Evolutionary conservation across 331 rosid species (phyloP), one percentile per base, ranked within the genome.

Genomic region (Stylosanthes scabra): DNA sequence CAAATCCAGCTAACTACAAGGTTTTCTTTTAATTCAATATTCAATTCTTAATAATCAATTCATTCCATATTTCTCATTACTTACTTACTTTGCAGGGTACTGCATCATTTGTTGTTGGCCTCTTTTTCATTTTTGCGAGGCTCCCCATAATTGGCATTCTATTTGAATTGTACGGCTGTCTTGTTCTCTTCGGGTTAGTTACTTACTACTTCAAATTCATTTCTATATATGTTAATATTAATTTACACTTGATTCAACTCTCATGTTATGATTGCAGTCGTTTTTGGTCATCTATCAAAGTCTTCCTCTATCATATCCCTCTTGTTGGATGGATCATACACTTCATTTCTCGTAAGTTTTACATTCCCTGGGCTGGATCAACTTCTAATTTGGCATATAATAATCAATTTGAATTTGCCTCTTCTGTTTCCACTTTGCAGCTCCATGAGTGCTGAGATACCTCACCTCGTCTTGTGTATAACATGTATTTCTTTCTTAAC

Each of bases 81-180:
- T n/a, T n/a, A 29, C 34, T 29, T 29, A 1, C 34, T 78, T 72
- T 84, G 86, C 91, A 94, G 97, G 99, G 99, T 58, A 66, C 99
- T 80, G 89, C n/a, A 8, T 82, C 99, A 59, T 94, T 94, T 92
- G 69, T 89, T 84, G 75, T 91, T 2, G 99, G 99, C 74, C 95
- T 94, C 52, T 87, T 94, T 79, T 82, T 94, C 82, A 86, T 94
- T 75, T 91, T 94, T 16, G 96, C 89, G 78, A 90, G 99, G 85
- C 91, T 95, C 91, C 97, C 99, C 57, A 60, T 94, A 65, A 59
- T 91, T 50, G 99, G 99, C 56, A 94, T 94, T 74, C 65, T 91
- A 67, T 72, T 91, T 65, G 95, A 94, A 82, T 80, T 86, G 78
- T 94, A 80, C 66, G 96, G 96, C 31, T 89, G 89, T 74, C n/a